phyloP scores from a whole-genome alignment of 2,329 filamentous ascomycete genomes.

The Ophiostoma populinum region DNA sequence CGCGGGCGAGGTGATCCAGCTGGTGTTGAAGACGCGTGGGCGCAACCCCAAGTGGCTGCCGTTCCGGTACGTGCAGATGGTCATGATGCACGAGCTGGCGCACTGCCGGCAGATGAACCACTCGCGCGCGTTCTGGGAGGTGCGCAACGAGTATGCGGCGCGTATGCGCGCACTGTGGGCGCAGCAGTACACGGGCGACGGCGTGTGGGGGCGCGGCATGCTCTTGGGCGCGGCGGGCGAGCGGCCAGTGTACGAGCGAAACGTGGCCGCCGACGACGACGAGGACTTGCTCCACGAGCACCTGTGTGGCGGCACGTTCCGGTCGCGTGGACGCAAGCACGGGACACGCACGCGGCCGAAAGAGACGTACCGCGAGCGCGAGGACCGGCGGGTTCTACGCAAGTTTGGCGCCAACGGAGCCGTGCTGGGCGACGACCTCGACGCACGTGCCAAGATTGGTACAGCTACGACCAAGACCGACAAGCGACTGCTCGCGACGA shows the following conservation, averaged over 20 bases:
- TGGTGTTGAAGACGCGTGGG: slow-evolving; percentile 54
- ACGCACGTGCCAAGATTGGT: slow-evolving; percentile 47
- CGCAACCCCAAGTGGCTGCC: slow-evolving; percentile 49
- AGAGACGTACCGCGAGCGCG: slow-evolving; percentile 52
- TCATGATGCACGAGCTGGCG: slow-evolving; percentile 86
- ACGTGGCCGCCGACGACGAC: slow-evolving; percentile 30
- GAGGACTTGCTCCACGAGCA: slow-evolving; percentile 39
- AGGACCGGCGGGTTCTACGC: slow-evolving; percentile 53
- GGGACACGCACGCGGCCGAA: slow-evolving; percentile 34
- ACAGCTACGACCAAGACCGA: slow-evolving; percentile 3
- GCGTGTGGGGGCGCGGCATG: slow-evolving; percentile 62
- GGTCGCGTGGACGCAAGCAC: slow-evolving; percentile 29
- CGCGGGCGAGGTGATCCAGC: slow-evolving; percentile 69
- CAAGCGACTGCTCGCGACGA: slow-evolving; percentile 36
- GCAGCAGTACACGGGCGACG: slow-evolving; percentile 59
- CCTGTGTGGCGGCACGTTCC: slow-evolving; percentile 67
- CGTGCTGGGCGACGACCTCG: slow-evolving; percentile 51
- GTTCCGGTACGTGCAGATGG: slow-evolving; percentile 75
- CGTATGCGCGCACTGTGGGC: slow-evolving; percentile 56
- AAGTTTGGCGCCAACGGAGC: slow-evolving; percentile 61
- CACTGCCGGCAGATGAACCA: slow-evolving; percentile 92
- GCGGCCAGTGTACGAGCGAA: slow-evolving; percentile 26
- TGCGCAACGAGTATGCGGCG: slow-evolving; percentile 54
- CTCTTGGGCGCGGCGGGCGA: slow-evolving; percentile 34
- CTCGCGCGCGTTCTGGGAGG: slow-evolving; percentile 61